phyloP scores from a whole-genome alignment of 225 moss, liverwort and hornwort species.

The Sphagnum tenellum region DNA sequence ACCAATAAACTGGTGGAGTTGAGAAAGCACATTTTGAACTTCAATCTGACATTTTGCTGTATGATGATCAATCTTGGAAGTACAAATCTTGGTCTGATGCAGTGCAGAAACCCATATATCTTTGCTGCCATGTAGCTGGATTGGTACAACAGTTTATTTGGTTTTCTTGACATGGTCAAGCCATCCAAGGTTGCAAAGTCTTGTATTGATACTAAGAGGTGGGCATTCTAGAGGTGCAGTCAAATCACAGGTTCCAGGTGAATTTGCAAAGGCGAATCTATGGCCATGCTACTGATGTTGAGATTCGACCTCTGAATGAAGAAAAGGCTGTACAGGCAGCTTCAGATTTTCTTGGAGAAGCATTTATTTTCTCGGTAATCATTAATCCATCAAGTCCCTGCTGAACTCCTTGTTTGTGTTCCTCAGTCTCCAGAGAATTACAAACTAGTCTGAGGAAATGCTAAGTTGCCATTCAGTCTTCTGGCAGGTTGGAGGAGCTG shows the following conservation, averaged over 20 bases:
- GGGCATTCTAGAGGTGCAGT: conserved; percentile 27
- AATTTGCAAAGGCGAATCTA: conserved; percentile 41
- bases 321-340: conserved; percentile 41
- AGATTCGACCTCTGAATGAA: conserved; percentile 32
- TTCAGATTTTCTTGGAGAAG: conserved; percentile 32
- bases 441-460: conserved; percentile 10
- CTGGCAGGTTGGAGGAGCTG: conserved; percentile 37
- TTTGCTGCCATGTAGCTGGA: no score
- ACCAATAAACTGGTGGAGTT: no score
- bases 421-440: background rate
- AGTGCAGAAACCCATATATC: no score
- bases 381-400: background rate
- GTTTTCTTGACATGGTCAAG: no score
- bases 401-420: background rate
- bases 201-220: conserved; percentile 1
- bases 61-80: no score
- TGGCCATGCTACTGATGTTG: conserved; percentile 25
- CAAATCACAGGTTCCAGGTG: conserved; percentile 45
- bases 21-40: no score
- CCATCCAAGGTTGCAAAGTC: no score
- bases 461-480: background rate
- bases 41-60: no score
- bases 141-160: no score
- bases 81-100: no score
- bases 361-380: conserved; percentile 27